phyloP scores from a whole-genome alignment of 352 stramenopile species.

The Globisporangium acanthophoron region DNA sequence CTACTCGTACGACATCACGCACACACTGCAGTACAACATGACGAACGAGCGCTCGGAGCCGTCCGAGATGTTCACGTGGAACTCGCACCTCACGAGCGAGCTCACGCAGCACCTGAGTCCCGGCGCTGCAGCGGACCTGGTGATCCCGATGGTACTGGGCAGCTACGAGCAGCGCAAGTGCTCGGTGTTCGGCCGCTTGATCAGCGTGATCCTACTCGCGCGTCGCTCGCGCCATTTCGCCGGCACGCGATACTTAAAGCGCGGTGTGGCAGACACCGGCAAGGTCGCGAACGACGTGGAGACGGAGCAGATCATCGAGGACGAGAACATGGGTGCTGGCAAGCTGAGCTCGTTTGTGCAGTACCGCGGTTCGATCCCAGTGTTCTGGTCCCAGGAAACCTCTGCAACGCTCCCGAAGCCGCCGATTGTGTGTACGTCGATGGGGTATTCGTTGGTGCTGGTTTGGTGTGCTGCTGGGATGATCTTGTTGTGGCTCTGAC shows the following conservation, averaged over 20 bases:
- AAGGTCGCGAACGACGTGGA: constrained; percentile 99
- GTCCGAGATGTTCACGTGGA: constrained; percentile 97
- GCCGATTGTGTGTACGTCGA: constrained; percentile 85
- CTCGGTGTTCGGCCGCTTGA: constrained; percentile 92
- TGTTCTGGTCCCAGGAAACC: constrained; percentile 99
- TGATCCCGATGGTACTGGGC: constrained; percentile 91
- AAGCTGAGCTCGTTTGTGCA: constrained; percentile 97
- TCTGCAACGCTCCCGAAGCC: constrained; percentile 97
- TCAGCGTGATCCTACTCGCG: constrained; percentile 96
- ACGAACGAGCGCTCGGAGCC: constrained; percentile 67
- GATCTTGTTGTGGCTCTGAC: neutral
- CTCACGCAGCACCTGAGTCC: constrained; percentile 83
- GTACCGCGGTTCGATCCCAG: constrained; percentile 98
- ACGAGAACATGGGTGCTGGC: constrained; percentile 83
- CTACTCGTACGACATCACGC: constrained; percentile 98
- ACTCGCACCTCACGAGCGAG: constrained; percentile 94
- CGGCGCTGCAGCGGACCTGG: constrained; percentile 76
- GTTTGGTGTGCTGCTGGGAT: neutral
- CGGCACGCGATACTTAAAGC: constrained; percentile 98
- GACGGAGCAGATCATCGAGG: constrained; percentile 95
- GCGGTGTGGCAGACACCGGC: constrained; percentile 95
- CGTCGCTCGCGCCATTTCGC: constrained; percentile 97
- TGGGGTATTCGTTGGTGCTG: neutral
- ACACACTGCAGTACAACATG: constrained; percentile 98
- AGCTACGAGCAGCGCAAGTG: constrained; percentile 97